A percentile compares a stretch with the other conserved stretches of the same genome.
Evolutionary conservation across 345 rosid genomes (phyloP).

Genomic region (Lagerstroemia speciosa): DNA sequence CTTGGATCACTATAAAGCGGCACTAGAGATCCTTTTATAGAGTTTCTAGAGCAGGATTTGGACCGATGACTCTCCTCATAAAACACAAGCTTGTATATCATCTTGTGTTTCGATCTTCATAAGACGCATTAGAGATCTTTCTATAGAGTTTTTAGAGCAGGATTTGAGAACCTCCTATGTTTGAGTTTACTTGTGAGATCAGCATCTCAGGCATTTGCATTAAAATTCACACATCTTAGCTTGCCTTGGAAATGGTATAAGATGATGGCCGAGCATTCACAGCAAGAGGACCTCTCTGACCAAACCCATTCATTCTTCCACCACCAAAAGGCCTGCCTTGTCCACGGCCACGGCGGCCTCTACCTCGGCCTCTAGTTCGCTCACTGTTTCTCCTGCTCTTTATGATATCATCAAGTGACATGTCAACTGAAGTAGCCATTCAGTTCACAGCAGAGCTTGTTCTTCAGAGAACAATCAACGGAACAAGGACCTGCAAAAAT

Average conservation of each 20-base stretch:
- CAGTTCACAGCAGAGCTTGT: conserved; percentile 4
- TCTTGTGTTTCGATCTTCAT: conserved; percentile 2
- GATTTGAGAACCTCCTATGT: conserved; percentile 27
- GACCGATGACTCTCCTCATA: conserved; percentile 28
- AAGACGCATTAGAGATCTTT: conserved; percentile 20
- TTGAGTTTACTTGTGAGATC: conserved; percentile 23
- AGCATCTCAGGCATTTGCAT: conserved; percentile 38
- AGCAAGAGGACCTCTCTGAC: conserved; percentile 63
- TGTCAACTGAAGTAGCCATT: conserved; percentile 64
- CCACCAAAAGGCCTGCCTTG: conserved; percentile 27
- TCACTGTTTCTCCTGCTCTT: conserved; percentile 46
- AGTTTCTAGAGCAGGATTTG: conserved; percentile 24
- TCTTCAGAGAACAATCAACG: neutral
- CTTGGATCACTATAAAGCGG: conserved; percentile 6
- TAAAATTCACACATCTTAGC: conserved; percentile 56
- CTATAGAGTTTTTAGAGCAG: conserved; percentile 24
- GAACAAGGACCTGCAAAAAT: conserved; percentile 10
- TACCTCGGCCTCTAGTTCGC: conserved; percentile 51
- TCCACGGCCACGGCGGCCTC: conserved; percentile 51
- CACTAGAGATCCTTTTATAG: conserved; percentile 23
- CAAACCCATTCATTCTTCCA: conserved; percentile 61
- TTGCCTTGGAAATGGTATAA: conserved; percentile 82
- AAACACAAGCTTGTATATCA: conserved; percentile 7
- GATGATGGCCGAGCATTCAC: conserved; percentile 61
- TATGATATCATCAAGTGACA: conserved; percentile 87